Conservation (phyloP, 2,329 filamentous ascomycete species). For the Trichoderma afroharzianum region DNA sequence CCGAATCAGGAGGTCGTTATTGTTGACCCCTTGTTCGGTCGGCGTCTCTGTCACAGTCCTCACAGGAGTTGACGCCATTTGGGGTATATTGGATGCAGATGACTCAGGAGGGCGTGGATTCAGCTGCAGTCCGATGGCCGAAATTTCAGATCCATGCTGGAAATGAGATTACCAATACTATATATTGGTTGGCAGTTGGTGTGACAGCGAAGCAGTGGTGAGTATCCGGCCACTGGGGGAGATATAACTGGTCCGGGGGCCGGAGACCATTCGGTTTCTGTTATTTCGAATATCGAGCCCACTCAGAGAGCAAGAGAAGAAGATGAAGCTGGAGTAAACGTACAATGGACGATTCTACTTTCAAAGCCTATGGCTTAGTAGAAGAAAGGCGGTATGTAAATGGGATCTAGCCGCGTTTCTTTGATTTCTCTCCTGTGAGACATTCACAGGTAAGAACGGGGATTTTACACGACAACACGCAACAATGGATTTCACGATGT, state of each 20-base stretch:
- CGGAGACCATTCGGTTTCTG: neutral
- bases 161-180: neutral
- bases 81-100: neutral
- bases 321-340: neutral
- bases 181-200: neutral
- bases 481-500: neutral
- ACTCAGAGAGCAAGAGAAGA: neutral
- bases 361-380: neutral
- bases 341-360: neutral
- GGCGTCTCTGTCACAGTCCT: neutral
- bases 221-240: neutral
- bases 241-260: accelerated
- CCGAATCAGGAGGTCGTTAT: neutral
- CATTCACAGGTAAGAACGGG: neutral
- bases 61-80: neutral
- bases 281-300: neutral
- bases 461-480: neutral
- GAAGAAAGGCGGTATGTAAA: neutral
- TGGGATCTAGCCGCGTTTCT: neutral
- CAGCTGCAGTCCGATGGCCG: neutral
- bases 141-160: neutral
- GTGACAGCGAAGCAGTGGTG: neutral
- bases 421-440: neutral
- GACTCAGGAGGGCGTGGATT: neutral
- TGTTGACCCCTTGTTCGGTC: neutral